Percentiles rank a stretch among this genome's conserved stretches.
Conservation (phyloP, 1,284 basidiomycete species). For the Cutaneotrichosporon cyanovorans region DNA sequence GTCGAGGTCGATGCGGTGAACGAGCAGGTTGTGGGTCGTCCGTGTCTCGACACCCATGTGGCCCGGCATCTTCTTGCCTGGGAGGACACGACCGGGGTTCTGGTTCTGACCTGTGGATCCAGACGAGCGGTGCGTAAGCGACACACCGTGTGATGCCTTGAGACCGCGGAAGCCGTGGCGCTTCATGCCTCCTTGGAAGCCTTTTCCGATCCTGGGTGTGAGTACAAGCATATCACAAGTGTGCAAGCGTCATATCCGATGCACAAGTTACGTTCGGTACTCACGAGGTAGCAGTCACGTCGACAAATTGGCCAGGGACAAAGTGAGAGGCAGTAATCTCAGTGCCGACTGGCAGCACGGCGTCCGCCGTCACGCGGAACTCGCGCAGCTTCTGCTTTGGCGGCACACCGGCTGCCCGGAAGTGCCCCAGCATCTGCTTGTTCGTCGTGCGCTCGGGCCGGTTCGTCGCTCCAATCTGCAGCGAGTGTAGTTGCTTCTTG, state of each 20-base stretch:
- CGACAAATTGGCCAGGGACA: conserved; percentile 94
- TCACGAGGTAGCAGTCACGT: conserved; percentile 85
- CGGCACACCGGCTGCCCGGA: conserved; percentile 68
- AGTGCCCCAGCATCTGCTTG: conserved; percentile 75
- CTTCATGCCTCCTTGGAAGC: conserved; percentile 97
- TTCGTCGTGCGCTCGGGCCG: conserved; percentile 60
- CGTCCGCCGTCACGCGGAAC: conserved; percentile 82
- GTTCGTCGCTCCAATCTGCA: conserved; percentile 76
- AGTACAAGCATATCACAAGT: conserved; percentile 1
- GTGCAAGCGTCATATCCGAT: too few relatives aligned
- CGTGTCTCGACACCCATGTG: conserved; percentile 77
- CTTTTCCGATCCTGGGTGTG: conserved; percentile 80
- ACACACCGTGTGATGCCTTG: conserved; percentile 92
- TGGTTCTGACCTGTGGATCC: conserved; percentile 91
- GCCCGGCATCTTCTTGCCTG: conserved; percentile 98
- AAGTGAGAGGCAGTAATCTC: conserved; percentile 87
- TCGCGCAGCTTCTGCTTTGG: conserved; percentile 84
- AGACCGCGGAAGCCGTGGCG: conserved; percentile 89
- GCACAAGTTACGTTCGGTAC: conserved; percentile 37
- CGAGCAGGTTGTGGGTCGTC: conserved; percentile 81
- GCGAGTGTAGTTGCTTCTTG: conserved; percentile 61
- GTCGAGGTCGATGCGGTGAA: conserved; percentile 76
- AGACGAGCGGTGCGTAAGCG: conserved; percentile 83
- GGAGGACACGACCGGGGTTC: conserved; percentile 91
- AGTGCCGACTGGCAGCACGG: conserved; percentile 82